phyloP scores from a whole-genome alignment of 2,329 filamentous ascomycete species.

The Hypoxylon sp. region DNA sequence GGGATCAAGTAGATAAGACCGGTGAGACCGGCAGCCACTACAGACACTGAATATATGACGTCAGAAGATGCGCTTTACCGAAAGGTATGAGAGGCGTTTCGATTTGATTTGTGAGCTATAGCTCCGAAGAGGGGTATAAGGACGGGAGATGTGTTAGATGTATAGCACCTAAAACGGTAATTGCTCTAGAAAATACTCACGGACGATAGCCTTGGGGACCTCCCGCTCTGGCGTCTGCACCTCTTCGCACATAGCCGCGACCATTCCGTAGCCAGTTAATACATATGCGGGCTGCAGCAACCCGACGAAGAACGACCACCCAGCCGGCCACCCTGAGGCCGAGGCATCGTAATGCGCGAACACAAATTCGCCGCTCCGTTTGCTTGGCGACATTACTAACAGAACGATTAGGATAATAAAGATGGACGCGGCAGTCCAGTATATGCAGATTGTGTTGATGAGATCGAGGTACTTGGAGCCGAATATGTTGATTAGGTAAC shows the following conservation, averaged over 20 bases:
- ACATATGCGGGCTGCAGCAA: slow-evolving; percentile 76
- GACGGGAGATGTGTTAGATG: background rate
- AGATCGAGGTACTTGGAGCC: slow-evolving; percentile 72
- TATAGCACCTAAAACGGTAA: background rate
- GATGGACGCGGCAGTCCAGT: slow-evolving; percentile 77
- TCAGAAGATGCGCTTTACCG: slow-evolving; percentile 5
- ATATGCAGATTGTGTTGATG: slow-evolving; percentile 81
- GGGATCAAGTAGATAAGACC: slow-evolving; percentile 79
- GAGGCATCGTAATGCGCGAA: slow-evolving; percentile 79
- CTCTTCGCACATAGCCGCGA: slow-evolving; percentile 80
- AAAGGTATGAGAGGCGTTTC: background rate
- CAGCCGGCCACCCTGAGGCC: slow-evolving; percentile 74
- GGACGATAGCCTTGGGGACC: slow-evolving; percentile 79
- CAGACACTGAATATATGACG: slow-evolving; percentile 62
- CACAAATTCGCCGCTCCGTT: slow-evolving; percentile 73
- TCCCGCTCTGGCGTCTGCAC: slow-evolving; percentile 77
- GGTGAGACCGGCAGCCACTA: slow-evolving; percentile 76
- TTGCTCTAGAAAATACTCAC: slow-evolving; percentile 28
- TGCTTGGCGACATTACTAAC: slow-evolving; percentile 72
- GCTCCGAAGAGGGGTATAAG: background rate
- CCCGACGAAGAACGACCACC: slow-evolving; percentile 82
- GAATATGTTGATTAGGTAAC: slow-evolving; percentile 76
- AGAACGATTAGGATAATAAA: slow-evolving; percentile 66
- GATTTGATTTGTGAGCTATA: background rate
- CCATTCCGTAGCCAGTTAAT: slow-evolving; percentile 78